These are phyloP conservation scores for Sphagnum contortum DNA, from an alignment of 225 moss, liverwort and hornwort genomes.

Conservation along the genomic window DNA sequence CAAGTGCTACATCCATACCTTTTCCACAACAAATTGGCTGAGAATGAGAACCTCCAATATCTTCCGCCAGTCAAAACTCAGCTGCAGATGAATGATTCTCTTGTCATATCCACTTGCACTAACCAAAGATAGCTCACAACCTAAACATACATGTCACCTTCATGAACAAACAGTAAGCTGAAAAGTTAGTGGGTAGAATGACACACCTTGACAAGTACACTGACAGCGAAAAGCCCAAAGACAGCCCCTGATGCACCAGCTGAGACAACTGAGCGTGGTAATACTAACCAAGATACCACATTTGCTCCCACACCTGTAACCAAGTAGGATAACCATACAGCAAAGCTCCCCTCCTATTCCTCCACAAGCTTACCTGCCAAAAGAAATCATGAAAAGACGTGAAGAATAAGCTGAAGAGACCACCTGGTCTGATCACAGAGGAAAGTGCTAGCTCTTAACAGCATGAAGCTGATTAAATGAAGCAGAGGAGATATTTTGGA, in stretches of 20 bases:
- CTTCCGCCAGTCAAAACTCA: slow-evolving; percentile 97
- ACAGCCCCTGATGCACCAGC: slow-evolving; percentile 98
- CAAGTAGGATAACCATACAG: slow-evolving; percentile 88
- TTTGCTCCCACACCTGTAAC: slow-evolving; percentile 95
- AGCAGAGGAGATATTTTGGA: too few species aligned
- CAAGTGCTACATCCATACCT: slow-evolving; percentile 24
- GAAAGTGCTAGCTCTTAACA: too few species aligned
- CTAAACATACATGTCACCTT: neutral
- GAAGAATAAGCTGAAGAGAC: too few species aligned
- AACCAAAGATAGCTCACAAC: neutral
- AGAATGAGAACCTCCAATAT: slow-evolving; percentile 90
- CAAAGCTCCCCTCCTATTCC: slow-evolving; percentile 93
- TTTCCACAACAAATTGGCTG: slow-evolving; percentile 98
- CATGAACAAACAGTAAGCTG: neutral
- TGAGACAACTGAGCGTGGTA: slow-evolving; percentile 84
- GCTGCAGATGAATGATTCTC: slow-evolving; percentile 20
- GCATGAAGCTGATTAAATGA: too few species aligned
- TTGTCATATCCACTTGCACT: too few species aligned
- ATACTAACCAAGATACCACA: slow-evolving; percentile 87
- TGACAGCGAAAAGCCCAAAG: slow-evolving; percentile 93
- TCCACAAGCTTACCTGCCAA: slow-evolving; percentile 91
- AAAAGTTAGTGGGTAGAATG: neutral
- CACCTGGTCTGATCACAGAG: too few species aligned
- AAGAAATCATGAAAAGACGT: slow-evolving; percentile 1
- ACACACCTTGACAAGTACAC: slow-evolving; percentile 90